Evolutionary conservation across 2,329 filamentous ascomycete species (phyloP).

Genomic region (Triangularia verruculosa): DNA sequence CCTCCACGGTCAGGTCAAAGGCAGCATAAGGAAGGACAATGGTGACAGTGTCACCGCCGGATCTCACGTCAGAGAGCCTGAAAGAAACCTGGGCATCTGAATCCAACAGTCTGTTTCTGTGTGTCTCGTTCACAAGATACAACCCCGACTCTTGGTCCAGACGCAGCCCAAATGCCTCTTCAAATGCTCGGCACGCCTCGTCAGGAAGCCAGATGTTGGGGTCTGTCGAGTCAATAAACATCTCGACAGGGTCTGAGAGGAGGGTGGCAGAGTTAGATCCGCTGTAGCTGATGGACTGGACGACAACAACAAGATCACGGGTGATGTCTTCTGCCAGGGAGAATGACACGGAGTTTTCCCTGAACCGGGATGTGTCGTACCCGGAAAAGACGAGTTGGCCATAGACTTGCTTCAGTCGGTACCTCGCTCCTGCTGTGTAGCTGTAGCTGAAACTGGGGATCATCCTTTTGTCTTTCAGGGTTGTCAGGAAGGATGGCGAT

Average conservation of each 20-base stretch:
- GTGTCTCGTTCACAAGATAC: conserved; percentile 38
- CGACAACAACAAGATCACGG: conserved; percentile 37
- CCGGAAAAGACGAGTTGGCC: conserved; percentile 41
- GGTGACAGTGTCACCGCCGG: conserved; percentile 33
- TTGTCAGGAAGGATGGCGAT: conserved; percentile 36
- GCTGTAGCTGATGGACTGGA: conserved; percentile 40
- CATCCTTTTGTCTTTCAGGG: conserved; percentile 35
- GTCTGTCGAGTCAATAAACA: conserved; percentile 38
- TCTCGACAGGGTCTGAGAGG: conserved; percentile 34
- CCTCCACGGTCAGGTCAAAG: conserved; percentile 33
- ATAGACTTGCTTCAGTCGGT: conserved; percentile 39
- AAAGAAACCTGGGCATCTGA: conserved; percentile 36
- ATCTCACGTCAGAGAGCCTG: conserved; percentile 33
- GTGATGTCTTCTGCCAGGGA: conserved; percentile 36
- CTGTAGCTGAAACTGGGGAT: conserved; percentile 43
- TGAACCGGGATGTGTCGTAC: conserved; percentile 41
- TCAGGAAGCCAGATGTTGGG: conserved; percentile 37
- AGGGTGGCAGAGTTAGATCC: conserved; percentile 33
- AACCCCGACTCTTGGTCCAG: conserved; percentile 31
- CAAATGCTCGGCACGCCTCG: conserved; percentile 34
- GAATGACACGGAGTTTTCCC: conserved; percentile 37
- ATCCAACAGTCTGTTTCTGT: conserved; percentile 31
- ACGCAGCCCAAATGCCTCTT: conserved; percentile 34
- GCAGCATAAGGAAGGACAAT: conserved; percentile 35
- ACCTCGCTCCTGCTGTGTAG: conserved; percentile 42